Evolutionary conservation across 208 protist genomes (phyloP), one percentile per base, ranked within the genome.

Genomic region (Sergeia podlipaevii): DNA sequence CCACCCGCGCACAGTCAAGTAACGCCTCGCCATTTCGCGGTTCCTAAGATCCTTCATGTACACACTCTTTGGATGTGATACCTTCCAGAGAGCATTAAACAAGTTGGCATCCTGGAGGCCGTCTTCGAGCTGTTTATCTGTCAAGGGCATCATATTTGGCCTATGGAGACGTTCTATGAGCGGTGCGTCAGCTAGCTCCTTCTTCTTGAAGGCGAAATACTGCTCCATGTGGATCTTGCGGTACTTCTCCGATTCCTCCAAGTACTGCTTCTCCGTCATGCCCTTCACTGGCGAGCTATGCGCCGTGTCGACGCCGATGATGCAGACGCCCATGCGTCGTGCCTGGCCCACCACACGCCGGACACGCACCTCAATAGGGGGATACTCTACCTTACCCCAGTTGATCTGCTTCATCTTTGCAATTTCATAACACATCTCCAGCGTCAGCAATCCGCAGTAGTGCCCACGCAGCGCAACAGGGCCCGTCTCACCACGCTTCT

Each of bases 401-500:
- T 54, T 83, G 49, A 87, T 82, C 62, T 88, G 79, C 65, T 90
- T 93, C 69, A 92, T 89, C 65, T 91, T 93, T 3, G 89, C 85
- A 27, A 96, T 92, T 58, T 96, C 82, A 60, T 93, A 96, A 23
- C 74, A 74, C 85, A 93, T 92, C 49, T 96, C 82, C n/a, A 96
- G 61, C n/a, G 89, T 96, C 21, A 96, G 74, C 55, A 89, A 66
- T 13, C 80, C 80, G 44, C 74, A 81, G 71, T 84, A 96, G 61
- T 69, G 57, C 2, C 78, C 77, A 6, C 66, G 65, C 29, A 87
- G 30, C 13, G 43, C 41, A 0, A 91, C 82, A 5, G 76, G 60
- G 8, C 87, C 84, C 6, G 80, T 91, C 59, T 91, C 82, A 13
- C 83, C 73, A 33, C 89, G 77, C 67, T 92, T 93, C 63, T 86